A percentile compares a stretch with the other conserved stretches of the same genome.
Conservation (phyloP, 2,329 filamentous ascomycete species). For the Passalora sequoiae region DNA sequence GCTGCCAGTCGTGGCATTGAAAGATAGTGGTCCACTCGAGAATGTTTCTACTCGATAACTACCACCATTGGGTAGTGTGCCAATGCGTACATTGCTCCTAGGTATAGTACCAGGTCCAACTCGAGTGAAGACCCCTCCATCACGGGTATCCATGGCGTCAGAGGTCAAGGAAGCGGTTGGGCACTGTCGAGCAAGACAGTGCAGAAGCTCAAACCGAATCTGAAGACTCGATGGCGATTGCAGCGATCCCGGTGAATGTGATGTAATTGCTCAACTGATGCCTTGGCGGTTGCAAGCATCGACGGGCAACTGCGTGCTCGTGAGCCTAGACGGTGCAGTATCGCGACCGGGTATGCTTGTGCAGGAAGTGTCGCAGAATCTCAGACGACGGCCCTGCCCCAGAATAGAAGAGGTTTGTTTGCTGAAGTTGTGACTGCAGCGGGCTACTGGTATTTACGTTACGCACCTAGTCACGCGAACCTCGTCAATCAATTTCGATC, state of each 20-base stretch:
- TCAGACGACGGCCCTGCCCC: neutral
- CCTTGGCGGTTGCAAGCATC: conserved; percentile 1
- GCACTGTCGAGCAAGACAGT: neutral
- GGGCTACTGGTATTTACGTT: too few species aligned
- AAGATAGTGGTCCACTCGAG: conserved; percentile 22
- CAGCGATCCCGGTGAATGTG: neutral
- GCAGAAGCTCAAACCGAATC: conserved; percentile 1
- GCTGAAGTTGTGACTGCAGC: too few species aligned
- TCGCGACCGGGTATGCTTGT: neutral
- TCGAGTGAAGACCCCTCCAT: conserved; percentile 12
- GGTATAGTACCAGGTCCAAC: conserved; percentile 13
- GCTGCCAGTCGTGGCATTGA: conserved; percentile 23
- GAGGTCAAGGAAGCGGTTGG: neutral
- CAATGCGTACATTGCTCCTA: too few species aligned
- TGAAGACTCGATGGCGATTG: neutral
- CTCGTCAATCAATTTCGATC: conserved; percentile 2
- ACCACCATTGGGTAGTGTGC: too few species aligned
- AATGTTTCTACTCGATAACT: too few species aligned
- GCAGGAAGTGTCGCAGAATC: neutral
- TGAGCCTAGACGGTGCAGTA: neutral
- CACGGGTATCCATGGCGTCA: conserved; percentile 10
- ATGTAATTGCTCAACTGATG: neutral
- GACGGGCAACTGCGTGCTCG: neutral
- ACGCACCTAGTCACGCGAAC: neutral
- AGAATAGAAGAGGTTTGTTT: neutral